Evolutionary conservation across 805 yeast genomes (phyloP).

Genomic region (Yamadazyma philogaea): DNA sequence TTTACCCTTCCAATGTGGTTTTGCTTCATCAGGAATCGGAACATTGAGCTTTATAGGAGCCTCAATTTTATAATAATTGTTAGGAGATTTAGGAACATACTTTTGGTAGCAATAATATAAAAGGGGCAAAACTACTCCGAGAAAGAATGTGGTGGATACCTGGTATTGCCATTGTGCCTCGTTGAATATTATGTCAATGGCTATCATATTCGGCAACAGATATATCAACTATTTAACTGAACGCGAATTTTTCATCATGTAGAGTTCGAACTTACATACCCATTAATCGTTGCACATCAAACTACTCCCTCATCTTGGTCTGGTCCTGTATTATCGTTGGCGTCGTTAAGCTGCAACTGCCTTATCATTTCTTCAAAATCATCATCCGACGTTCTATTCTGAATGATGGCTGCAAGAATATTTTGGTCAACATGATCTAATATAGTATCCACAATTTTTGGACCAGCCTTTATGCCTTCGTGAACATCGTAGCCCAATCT

Average conservation of each 20-base stretch:
- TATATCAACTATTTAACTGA: constrained; percentile 2
- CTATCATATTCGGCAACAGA: constrained; percentile 28
- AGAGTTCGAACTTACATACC: no score
- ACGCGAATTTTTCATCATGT: constrained; percentile 7
- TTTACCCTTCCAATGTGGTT: constrained; percentile 90
- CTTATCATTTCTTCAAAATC: constrained; percentile 23
- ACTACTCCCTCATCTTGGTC: neutral
- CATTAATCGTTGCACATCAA: no score
- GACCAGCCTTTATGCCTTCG: constrained; percentile 21
- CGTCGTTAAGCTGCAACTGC: constrained; percentile 16
- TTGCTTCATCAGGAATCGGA: constrained; percentile 70
- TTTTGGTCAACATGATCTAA: constrained; percentile 47
- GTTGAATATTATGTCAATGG: constrained; percentile 38
- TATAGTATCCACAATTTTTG: constrained; percentile 28
- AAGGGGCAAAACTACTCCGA: constrained; percentile 36
- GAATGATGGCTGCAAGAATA: constrained; percentile 42
- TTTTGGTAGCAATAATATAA: constrained; percentile 33
- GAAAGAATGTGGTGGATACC: constrained; percentile 42
- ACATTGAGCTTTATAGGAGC: constrained; percentile 48
- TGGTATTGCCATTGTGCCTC: constrained; percentile 46
- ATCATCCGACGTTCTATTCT: constrained; percentile 27
- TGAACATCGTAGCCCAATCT: constrained; percentile 37
- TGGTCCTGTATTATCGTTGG: neutral
- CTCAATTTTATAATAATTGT: constrained; percentile 41
- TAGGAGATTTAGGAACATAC: constrained; percentile 37